Percentiles rank a stretch among this genome's conserved stretches.
Evolutionary conservation across 768 basidiomycete species (phyloP).

Genomic region (Erythrobasidium yunnanense): DNA sequence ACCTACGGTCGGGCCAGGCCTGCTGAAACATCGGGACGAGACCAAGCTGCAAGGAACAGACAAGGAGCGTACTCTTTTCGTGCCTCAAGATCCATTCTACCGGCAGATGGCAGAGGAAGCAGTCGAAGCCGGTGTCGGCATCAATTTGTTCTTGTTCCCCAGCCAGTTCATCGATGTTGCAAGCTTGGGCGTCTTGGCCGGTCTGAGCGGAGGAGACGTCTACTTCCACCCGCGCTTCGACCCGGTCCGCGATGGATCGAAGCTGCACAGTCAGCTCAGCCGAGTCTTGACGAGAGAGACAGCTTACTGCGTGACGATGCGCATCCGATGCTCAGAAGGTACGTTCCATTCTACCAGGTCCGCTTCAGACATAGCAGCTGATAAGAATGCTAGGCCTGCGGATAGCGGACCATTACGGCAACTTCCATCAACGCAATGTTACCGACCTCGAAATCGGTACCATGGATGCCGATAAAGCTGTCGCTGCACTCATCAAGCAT

Average conservation of each 20-base stretch:
- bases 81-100: constrained; percentile 69
- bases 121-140: constrained; percentile 76
- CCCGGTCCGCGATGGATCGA: constrained; percentile 53
- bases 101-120: constrained; percentile 73
- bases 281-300: constrained; percentile 59
- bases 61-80: constrained; percentile 71
- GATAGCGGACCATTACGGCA: constrained; percentile 53
- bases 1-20: constrained; percentile 39
- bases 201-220: constrained; percentile 74
- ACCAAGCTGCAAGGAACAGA: constrained; percentile 64
- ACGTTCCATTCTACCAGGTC: no score
- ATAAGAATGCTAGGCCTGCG: constrained; percentile 41
- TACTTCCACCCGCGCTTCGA: constrained; percentile 89
- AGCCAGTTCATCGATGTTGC: constrained; percentile 71
- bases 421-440: constrained; percentile 56
- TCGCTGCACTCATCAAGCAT: constrained; percentile 66
- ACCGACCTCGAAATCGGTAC: constrained; percentile 69
- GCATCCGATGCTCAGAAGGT: constrained; percentile 79
- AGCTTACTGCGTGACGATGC: constrained; percentile 67
- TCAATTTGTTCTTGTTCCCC: constrained; percentile 78
- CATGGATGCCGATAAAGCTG: constrained; percentile 68
- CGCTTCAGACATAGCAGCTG: no score
- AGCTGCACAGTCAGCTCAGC: constrained; percentile 64
- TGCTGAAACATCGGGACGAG: constrained; percentile 47
- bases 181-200: constrained; percentile 55